Conservation (phyloP, 2,329 filamentous ascomycete genomes). For the Claviceps africana region DNA sequence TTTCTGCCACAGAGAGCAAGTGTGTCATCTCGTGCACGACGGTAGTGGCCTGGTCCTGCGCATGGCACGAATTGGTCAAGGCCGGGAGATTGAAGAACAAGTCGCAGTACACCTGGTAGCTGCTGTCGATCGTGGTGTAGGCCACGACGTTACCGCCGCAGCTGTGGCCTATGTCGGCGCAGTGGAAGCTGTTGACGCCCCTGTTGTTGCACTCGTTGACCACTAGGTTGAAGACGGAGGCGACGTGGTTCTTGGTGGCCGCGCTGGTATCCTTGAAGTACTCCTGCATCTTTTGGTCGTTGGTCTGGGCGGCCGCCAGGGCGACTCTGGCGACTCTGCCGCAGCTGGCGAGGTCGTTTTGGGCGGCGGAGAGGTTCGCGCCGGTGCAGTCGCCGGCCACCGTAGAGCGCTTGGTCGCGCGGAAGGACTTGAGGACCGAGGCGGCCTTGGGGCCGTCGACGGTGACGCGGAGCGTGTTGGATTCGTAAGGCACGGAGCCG, state of each 20-base stretch:
- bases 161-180: constrained; percentile 39
- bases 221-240: constrained; percentile 35
- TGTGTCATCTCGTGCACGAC: constrained; percentile 54
- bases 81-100: constrained; percentile 43
- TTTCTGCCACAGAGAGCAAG: constrained; percentile 41
- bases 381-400: constrained; percentile 42
- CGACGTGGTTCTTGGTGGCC: constrained; percentile 33
- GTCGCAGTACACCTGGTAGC: constrained; percentile 47
- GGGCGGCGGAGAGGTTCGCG: constrained; percentile 27
- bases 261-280: constrained; percentile 48
- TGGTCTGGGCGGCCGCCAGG: constrained; percentile 34
- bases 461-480: constrained; percentile 43
- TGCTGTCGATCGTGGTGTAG: constrained; percentile 41
- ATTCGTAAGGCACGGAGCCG: constrained; percentile 40
- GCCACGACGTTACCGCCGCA: constrained; percentile 41
- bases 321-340: constrained; percentile 37
- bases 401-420: constrained; percentile 33
- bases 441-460: constrained; percentile 44
- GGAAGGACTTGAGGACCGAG: constrained; percentile 31
- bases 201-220: constrained; percentile 39
- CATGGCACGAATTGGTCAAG: constrained; percentile 39
- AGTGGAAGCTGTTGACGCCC: constrained; percentile 39
- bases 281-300: constrained; percentile 37
- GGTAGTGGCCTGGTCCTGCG: constrained; percentile 51
- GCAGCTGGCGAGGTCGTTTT: constrained; percentile 40